Evolutionary conservation across 495 filamentous ascomycete species (phyloP), one percentile per base, ranked within the genome.

Genomic region (Aspergillus sparsus): DNA sequence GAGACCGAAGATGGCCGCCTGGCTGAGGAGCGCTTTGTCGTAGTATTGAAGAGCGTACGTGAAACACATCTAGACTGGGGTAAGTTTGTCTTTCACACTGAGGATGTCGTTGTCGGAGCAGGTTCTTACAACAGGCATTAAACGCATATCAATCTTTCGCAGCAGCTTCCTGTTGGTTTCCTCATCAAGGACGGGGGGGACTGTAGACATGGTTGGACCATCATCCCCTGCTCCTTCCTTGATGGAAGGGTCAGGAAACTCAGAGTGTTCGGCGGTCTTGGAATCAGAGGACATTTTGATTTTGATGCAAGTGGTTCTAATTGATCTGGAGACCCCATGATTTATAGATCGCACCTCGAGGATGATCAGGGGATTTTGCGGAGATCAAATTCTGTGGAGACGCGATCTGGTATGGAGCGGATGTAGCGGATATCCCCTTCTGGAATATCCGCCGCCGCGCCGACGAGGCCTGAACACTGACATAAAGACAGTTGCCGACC

Each of bases 81-180:
- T n/a, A n/a, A n/a, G n/a, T n/a, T n/a, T n/a, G n/a, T n/a, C n/a
- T n/a, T n/a, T n/a, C n/a, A n/a, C n/a, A n/a, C n/a, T n/a, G n/a
- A n/a, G n/a, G n/a, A n/a, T n/a, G n/a, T n/a, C n/a, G n/a, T n/a
- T n/a, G n/a, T n/a, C n/a, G n/a, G n/a, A n/a, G n/a, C n/a, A n/a
- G n/a, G n/a, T n/a, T n/a, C 53, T 49, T 57, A 57, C 55, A 32
- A 57, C 55, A 32, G 58, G 52, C 58, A 55, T 61, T 45, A 55
- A 34, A 6, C 44, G 31, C 52, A 55, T 41, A 31, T 61, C 58
- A 47, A 61, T 61, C 32, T 61, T 61, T 42, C 58, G 58, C 18
- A 55, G 52, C 33, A 61, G 35, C 58, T 44, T 61, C 21, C 45
- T 50, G 44, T 61, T 61, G 1, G 42, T 61, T 52, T 55, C 52